These are phyloP conservation scores for Fusarium chuoi DNA, from an alignment of 2,329 filamentous ascomycete species.

Conservation along the genomic window DNA sequence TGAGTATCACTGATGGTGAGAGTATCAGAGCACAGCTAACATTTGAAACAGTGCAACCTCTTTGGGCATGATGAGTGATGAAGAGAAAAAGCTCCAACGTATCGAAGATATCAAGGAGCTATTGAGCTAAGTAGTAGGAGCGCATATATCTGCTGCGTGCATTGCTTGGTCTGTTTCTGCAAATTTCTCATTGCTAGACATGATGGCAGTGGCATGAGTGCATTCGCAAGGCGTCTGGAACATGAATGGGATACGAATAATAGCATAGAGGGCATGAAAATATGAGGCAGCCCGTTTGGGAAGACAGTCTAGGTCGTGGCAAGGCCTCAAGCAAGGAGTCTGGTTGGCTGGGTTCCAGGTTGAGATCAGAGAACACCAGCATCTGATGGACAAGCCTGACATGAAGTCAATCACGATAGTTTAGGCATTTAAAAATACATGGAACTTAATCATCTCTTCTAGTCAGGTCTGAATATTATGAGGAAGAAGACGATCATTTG, in stretches of 20 bases:
- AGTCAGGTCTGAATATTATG: conserved; percentile 19
- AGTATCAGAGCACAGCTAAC: conserved; percentile 21
- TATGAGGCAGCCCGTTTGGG: conserved; percentile 1
- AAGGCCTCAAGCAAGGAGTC: conserved; percentile 14
- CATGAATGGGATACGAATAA: conserved; percentile 12
- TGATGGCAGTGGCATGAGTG: not conserved
- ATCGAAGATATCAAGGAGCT: conserved; percentile 96
- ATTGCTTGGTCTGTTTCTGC: not conserved
- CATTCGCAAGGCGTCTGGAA: conserved; percentile 31
- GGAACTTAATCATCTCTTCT: conserved; percentile 18
- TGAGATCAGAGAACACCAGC: conserved; percentile 25
- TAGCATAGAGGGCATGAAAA: conserved; percentile 9
- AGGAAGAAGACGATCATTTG: conserved; percentile 26
- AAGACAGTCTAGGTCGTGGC: conserved; percentile 8
- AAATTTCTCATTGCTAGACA: not conserved
- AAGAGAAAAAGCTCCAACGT: conserved; percentile 88
- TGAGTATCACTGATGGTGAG: conserved; percentile 60
- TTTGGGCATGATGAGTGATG: conserved; percentile 92
- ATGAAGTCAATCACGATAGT: conserved; percentile 29
- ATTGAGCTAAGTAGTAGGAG: conserved; percentile 64
- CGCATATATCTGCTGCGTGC: not conserved
- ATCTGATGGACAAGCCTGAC: conserved; percentile 39
- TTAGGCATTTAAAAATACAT: not conserved
- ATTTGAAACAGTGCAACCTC: conserved; percentile 77
- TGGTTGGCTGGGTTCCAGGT: conserved; percentile 9